A percentile compares a stretch with the other conserved stretches of the same genome.
Conservation (phyloP, 768 basidiomycete genomes). For the Russula sp. region DNA sequence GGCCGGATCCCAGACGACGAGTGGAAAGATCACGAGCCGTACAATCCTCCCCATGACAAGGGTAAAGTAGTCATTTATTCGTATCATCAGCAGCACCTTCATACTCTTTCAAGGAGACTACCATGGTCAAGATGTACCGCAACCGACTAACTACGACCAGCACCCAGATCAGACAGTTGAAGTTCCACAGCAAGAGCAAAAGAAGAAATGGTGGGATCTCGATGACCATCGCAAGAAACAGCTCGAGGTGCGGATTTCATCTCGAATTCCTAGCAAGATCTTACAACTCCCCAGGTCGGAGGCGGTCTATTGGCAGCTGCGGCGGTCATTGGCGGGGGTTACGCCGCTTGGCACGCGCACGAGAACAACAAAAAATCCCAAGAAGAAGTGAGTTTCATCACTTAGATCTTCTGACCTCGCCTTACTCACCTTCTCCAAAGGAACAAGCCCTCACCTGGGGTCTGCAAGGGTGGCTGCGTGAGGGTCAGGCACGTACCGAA, state of each 20-base stretch:
- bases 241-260: constrained; percentile 40
- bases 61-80: constrained; percentile 10
- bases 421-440: constrained; percentile 30
- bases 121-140: constrained; percentile 15
- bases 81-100: not conserved
- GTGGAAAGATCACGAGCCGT: constrained; percentile 3
- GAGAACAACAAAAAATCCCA: constrained; percentile 41
- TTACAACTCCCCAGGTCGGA: constrained; percentile 42
- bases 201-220: constrained; percentile 53
- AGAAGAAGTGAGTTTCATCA: constrained; percentile 43
- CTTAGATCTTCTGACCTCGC: not conserved
- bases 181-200: constrained; percentile 40
- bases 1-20: constrained; percentile 40
- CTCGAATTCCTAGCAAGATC: not conserved
- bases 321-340: constrained; percentile 47
- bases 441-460: constrained; percentile 48
- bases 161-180: constrained; percentile 30
- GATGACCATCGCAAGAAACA: constrained; percentile 52
- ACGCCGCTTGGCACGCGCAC: constrained; percentile 48
- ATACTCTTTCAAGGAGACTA: constrained; percentile 4
- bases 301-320: constrained; percentile 55
- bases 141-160: constrained; percentile 24
- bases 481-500: constrained; percentile 49
- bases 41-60: constrained; percentile 20
- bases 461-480: constrained; percentile 47